phyloP scores from a whole-genome alignment of 2,329 filamentous ascomycete species.

The Alternaria alternata region DNA sequence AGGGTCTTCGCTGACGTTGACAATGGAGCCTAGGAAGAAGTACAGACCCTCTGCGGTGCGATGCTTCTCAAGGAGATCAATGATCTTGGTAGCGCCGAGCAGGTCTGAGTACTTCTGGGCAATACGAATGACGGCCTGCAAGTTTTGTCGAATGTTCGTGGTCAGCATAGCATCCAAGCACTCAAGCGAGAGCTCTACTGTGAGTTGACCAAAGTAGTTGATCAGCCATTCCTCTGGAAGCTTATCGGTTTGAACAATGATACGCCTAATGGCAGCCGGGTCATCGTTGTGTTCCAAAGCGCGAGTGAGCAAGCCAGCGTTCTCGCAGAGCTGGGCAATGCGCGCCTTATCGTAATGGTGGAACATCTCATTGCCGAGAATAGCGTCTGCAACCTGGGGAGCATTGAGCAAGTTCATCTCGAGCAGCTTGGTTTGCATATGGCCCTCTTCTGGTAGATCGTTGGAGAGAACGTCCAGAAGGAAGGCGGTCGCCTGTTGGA shows the following conservation, averaged over 20 bases:
- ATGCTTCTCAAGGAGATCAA: slow-evolving; percentile 96
- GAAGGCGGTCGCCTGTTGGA: slow-evolving; percentile 98
- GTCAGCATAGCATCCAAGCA: slow-evolving; percentile 97
- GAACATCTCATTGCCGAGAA: slow-evolving; percentile 98
- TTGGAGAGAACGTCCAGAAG: slow-evolving; percentile 93
- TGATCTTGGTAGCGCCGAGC: slow-evolving; percentile 83
- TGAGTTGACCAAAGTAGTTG: slow-evolving; percentile 91
- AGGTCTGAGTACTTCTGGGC: slow-evolving; percentile 98
- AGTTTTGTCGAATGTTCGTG: slow-evolving; percentile 93
- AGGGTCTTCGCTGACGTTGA: slow-evolving; percentile 93
- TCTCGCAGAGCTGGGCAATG: slow-evolving; percentile 90
- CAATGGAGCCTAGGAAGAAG: slow-evolving; percentile 97
- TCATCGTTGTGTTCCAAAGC: slow-evolving; percentile 96
- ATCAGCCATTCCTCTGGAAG: slow-evolving; percentile 91
- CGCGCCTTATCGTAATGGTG: slow-evolving; percentile 92
- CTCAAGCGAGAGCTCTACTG: slow-evolving; percentile 92
- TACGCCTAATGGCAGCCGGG: slow-evolving; percentile 86
- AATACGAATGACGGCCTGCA: slow-evolving; percentile 93
- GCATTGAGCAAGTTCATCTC: slow-evolving; percentile 99
- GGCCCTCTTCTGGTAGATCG: slow-evolving; percentile 91
- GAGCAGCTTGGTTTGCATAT: slow-evolving; percentile 90
- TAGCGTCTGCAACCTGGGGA: slow-evolving; percentile 96
- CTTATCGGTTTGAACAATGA: slow-evolving; percentile 84
- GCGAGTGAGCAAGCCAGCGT: slow-evolving; percentile 74
- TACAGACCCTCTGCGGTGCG: slow-evolving; percentile 96